A percentile compares a stretch with the other conserved stretches of the same genome.
Conservation (phyloP, 768 basidiomycete genomes). For the Boletus vinaceobasis region DNA sequence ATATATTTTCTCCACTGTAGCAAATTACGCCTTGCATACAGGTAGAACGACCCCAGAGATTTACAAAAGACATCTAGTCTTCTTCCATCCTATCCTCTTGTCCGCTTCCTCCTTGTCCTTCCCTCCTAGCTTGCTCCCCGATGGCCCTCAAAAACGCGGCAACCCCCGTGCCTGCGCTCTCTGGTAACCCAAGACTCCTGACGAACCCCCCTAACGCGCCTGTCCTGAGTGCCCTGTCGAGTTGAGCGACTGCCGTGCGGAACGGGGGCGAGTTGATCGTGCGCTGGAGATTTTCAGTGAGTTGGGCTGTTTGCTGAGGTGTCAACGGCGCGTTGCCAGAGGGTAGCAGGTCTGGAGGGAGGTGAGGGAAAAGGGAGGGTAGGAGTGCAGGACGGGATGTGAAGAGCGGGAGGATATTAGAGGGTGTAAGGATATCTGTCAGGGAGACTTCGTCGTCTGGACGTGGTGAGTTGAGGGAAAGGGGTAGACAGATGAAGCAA, state of each 20-base stretch:
- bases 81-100: slow-evolving; percentile 72
- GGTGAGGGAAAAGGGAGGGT: slow-evolving; percentile 69
- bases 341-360: slow-evolving; percentile 72
- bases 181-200: slow-evolving; percentile 74
- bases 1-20: background rate
- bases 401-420: slow-evolving; percentile 72
- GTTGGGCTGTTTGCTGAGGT: slow-evolving; percentile 20
- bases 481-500: background rate
- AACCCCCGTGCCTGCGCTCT: slow-evolving; percentile 77
- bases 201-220: slow-evolving; percentile 77
- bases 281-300: slow-evolving; percentile 58
- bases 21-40: background rate
- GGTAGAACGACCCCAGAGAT: background rate
- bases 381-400: slow-evolving; percentile 65
- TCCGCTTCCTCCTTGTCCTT: slow-evolving; percentile 26
- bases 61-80: slow-evolving; percentile 39
- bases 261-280: slow-evolving; percentile 84
- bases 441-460: slow-evolving; percentile 54
- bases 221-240: slow-evolving; percentile 83
- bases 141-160: slow-evolving; percentile 79
- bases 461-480: slow-evolving; percentile 1
- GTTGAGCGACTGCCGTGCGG: slow-evolving; percentile 69
- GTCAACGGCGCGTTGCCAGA: slow-evolving; percentile 47
- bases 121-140: slow-evolving; percentile 65
- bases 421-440: slow-evolving; percentile 70